Percentiles rank a stretch among this genome's conserved stretches.
Conservation (phyloP, 192 early-diverging fungal species). For the Gryganskiella cystojenkinii region DNA sequence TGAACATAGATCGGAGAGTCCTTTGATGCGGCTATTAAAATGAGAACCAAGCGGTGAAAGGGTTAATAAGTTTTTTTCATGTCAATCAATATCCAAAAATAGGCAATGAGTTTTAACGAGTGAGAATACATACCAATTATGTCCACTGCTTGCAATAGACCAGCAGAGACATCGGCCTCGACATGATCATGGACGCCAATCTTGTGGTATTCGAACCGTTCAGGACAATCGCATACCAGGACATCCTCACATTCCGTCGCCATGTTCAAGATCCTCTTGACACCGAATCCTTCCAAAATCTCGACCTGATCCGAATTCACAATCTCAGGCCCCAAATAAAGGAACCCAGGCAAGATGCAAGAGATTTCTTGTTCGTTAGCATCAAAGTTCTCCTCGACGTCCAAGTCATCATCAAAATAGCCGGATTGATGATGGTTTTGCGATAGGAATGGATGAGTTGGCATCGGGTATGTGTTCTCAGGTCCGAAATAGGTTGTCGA, state of each 20-base stretch:
- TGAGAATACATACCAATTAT: slow-evolving; percentile 70
- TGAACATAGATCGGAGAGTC: slow-evolving; percentile 75
- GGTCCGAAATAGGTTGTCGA: neutral
- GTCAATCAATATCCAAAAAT: no score
- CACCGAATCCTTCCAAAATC: slow-evolving; percentile 61
- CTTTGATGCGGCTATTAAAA: slow-evolving; percentile 33
- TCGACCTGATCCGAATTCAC: slow-evolving; percentile 62
- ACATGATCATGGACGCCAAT: slow-evolving; percentile 71
- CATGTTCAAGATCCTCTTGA: slow-evolving; percentile 85
- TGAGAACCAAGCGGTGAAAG: neutral
- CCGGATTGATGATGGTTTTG: slow-evolving; percentile 4
- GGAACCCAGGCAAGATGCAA: slow-evolving; percentile 65
- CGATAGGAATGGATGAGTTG: neutral
- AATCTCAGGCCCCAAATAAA: slow-evolving; percentile 77
- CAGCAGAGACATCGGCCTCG: slow-evolving; percentile 69
- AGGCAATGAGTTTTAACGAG: neutral
- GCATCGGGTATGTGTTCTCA: no score
- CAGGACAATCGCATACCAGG: slow-evolving; percentile 50
- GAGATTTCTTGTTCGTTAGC: slow-evolving; percentile 59
- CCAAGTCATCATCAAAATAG: neutral
- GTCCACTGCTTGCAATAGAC: slow-evolving; percentile 68
- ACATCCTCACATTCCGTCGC: slow-evolving; percentile 74
- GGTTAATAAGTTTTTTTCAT: neutral
- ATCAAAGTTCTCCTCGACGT: slow-evolving; percentile 8
- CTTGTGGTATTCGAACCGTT: slow-evolving; percentile 55